Evolutionary conservation across 1,284 basidiomycete genomes (phyloP), one percentile per base, ranked within the genome.

Genomic region (Coniferiporia weirii): DNA sequence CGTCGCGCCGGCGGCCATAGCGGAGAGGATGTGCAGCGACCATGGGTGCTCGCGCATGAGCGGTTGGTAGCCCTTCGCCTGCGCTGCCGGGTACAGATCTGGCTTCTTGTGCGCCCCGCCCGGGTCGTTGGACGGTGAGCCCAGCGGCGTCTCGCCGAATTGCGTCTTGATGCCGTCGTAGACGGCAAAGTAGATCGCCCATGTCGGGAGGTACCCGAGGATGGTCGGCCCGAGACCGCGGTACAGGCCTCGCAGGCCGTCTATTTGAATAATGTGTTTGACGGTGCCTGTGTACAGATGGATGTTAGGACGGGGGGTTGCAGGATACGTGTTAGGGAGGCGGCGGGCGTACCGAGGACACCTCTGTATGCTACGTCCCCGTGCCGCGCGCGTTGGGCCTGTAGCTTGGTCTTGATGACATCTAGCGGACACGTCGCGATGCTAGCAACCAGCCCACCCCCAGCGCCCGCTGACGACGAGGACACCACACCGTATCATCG

Each of bases 131-230:
- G 12, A 10, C 22, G 46, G 17, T 9, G 59, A 65, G 35, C 78
- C 82, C 9, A 81, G 71, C 3, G 85, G 81, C 36, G 74, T 72
- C 68, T 86, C 84, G 45, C 91, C 91, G 68, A 95, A 86, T 38
- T 79, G 75, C 22, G 83, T 83, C 79, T 97, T 97, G 73, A 95
- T 90, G 61, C 89, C 84, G 75, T 98, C 95, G 74, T 97, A 97
- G 17, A 98, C 92, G n/a, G 93, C 87, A 72, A 98, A 98, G 73
- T 97, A 98, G 66, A 98, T 98, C 27, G 93, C 95, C 95, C 95
- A 97, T 8, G 95, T 98, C 22, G 95, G 95, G 44, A 98, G 82
- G 73, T 98, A 97, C 6, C 95, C 95, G 4, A 95, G 81, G 61
- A 98, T 83, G 12, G 95, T 98, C n/a, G 95, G 95, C 8, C 95